Base-by-base conservation (phyloP, 768 basidiomycete species). In the Hypholoma fasciculare region DNA sequence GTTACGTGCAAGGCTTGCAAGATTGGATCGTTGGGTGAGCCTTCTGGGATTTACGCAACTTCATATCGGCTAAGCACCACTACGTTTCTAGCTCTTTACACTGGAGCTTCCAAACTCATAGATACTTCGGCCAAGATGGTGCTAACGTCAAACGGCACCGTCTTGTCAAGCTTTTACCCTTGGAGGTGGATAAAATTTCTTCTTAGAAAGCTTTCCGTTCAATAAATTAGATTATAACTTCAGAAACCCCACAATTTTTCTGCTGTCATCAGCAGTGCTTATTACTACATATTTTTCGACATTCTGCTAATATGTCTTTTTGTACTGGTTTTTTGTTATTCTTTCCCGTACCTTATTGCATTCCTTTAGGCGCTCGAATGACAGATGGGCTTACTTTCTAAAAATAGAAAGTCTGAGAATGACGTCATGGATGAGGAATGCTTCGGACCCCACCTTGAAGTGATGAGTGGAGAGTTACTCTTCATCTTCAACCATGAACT, bases 31-130 rank as follows among this genome's bases (percentile, higher is more conserved):
- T 87, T 34, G 89, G 86, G 73, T 84, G 69, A 39, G 74, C 62
- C 26, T 19, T 23, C 36, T 44, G 43, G 30, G n/a, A 16, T 55
- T 20, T 19, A 52, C 19, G 2, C 13, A 27, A 37, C 9, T 7
- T 23, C 26, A 39, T 17, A 48, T 42, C 19, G 49, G 16, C 20
- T 14, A 36, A 23, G 14, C n/a, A 38, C n/a, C n/a, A 39, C 36
- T 38, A 44, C 48, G 34, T 40, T 34, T 9, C 14, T 57, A 82
- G 81, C 4, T 81, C 82, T 38, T 70, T 89, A 39, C 82, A 88
- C 59, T 91, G 89, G 89, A 86, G 85, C 67, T 89, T 88, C 71
- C 78, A 82, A 70, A 83, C 83, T 2, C 78, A 79, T 56, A 79
- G 89, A 2, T 91, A 91, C 66, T 90, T 90, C 65, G 89, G 87